A percentile compares a stretch with the other conserved stretches of the same genome.
phyloP scores from a whole-genome alignment of 140 eudicot genomes.

The Stevia rebaudiana region DNA sequence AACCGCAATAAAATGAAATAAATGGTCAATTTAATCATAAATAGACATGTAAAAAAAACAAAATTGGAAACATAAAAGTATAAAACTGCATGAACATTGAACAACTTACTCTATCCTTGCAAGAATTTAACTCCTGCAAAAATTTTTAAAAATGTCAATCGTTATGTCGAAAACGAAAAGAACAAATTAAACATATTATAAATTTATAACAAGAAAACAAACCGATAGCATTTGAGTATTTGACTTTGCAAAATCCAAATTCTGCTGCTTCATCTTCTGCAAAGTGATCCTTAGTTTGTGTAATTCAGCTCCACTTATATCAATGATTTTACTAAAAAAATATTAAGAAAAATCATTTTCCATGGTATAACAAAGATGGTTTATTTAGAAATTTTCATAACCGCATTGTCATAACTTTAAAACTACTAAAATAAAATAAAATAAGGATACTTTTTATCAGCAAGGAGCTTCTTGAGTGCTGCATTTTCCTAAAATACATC shows the following conservation, averaged over 20 bases:
- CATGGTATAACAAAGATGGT: neutral
- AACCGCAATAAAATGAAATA: neutral
- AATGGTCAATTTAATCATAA: neutral
- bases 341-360: conserved; percentile 9
- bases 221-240: conserved; percentile 60
- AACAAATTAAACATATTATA: neutral
- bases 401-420: neutral
- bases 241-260: conserved; percentile 54
- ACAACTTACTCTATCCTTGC: conserved; percentile 58
- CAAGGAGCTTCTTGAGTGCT: conserved; percentile 39
- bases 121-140: conserved; percentile 54
- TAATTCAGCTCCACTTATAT: conserved; percentile 46
- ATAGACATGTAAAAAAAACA: neutral
- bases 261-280: conserved; percentile 58
- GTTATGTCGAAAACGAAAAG: neutral
- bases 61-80: neutral
- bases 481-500: conserved; percentile 36
- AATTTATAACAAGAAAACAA: conserved; percentile 18
- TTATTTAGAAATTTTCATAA: neutral
- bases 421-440: neutral
- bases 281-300: conserved; percentile 50
- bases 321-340: conserved; percentile 48
- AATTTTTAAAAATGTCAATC: neutral
- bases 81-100: neutral
- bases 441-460: conserved; percentile 59